Evolutionary conservation across 208 protist genomes (phyloP).

Genomic region (Crithidia sp.): DNA sequence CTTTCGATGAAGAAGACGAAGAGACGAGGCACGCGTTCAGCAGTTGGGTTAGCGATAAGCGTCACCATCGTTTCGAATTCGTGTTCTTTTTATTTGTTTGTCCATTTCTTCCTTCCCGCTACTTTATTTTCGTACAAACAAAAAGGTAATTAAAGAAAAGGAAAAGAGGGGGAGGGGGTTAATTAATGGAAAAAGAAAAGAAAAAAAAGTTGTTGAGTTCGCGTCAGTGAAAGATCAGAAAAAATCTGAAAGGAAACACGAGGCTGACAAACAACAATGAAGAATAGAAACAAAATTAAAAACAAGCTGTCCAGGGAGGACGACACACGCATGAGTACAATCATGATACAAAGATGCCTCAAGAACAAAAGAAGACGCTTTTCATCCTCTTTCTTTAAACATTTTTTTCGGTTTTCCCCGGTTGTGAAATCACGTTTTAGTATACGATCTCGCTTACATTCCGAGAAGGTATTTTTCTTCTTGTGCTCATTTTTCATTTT

Average conservation of each 20-base stretch:
- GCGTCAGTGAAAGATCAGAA: too few relatives aligned
- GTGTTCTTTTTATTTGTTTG: background rate
- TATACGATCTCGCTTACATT: too few relatives aligned
- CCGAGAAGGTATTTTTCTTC: too few relatives aligned
- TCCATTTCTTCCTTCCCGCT: background rate
- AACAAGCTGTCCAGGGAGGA: background rate
- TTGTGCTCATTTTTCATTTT: background rate
- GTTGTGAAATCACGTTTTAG: background rate
- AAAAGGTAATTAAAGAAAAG: conserved; percentile 9
- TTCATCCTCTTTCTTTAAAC: background rate
- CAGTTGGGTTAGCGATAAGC: conserved; percentile 16
- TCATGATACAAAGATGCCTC: too few relatives aligned
- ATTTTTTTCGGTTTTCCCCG: background rate
- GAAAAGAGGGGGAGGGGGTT: background rate
- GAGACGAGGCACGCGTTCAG: conserved; percentile 4
- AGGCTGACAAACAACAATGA: background rate
- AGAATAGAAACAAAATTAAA: background rate
- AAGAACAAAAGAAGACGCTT: background rate
- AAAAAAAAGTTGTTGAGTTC: background rate
- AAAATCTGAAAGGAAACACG: too few relatives aligned
- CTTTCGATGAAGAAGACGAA: conserved; percentile 9
- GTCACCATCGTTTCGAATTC: too few relatives aligned
- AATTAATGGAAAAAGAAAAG: background rate
- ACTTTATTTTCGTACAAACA: background rate
- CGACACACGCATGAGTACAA: too few relatives aligned